Evolutionary conservation across 495 filamentous ascomycete species (phyloP).

Genomic region (Parathielavia appendiculata): DNA sequence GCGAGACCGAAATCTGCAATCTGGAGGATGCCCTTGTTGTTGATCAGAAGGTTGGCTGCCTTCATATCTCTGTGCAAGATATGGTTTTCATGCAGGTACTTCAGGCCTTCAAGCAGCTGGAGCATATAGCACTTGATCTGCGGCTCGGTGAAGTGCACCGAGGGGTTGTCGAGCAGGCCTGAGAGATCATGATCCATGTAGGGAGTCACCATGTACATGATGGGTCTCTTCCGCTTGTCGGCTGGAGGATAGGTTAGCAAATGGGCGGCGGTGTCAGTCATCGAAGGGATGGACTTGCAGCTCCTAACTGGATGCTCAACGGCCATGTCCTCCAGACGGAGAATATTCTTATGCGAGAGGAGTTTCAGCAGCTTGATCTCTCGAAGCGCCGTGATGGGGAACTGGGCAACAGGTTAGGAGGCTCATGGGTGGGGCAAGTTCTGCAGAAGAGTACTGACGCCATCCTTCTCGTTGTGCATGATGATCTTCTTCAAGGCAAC

Average conservation of each 20-base stretch:
- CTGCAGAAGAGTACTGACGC: conserved; percentile 44
- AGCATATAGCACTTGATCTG: conserved; percentile 98
- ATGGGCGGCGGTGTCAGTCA: not conserved
- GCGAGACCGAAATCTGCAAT: conserved; percentile 98
- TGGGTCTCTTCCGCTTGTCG: conserved; percentile 75
- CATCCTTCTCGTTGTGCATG: conserved; percentile 82
- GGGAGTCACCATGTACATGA: conserved; percentile 97
- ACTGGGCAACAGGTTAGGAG: conserved; percentile 36
- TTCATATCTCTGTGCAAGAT: conserved; percentile 99
- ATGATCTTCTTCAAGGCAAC: conserved; percentile 94
- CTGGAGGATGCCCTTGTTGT: conserved; percentile 86
- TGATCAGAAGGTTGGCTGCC: conserved; percentile 95
- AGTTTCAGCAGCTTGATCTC: conserved; percentile 97
- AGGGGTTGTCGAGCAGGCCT: conserved; percentile 89
- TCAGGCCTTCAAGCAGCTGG: conserved; percentile 83
- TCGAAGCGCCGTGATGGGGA: conserved; percentile 72
- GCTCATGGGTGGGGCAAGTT: not conserved
- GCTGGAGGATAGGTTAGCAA: conserved; percentile 32
- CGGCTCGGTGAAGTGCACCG: conserved; percentile 74
- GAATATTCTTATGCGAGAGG: conserved; percentile 80
- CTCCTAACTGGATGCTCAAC: conserved; percentile 69
- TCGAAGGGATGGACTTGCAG: conserved; percentile 39
- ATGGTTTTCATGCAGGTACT: conserved; percentile 82
- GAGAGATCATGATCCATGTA: conserved; percentile 99
- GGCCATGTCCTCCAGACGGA: conserved; percentile 91